phyloP scores from a whole-genome alignment of 2,329 filamentous ascomycete species.

The Metarhizium rileyi region DNA sequence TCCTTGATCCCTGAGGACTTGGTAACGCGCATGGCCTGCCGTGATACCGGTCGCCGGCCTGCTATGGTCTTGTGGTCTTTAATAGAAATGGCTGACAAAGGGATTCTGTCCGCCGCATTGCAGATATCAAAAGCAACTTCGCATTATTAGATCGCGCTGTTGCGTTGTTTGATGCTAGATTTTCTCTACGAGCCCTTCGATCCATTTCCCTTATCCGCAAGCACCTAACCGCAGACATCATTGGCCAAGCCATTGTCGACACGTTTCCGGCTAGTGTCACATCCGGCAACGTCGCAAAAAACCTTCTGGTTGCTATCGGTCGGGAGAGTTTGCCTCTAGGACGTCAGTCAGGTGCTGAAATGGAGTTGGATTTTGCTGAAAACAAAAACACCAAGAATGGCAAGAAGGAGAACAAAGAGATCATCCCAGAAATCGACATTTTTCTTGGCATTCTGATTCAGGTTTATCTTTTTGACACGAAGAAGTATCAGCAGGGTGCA shows the following conservation, averaged over 20 bases:
- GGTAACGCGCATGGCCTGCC: neutral
- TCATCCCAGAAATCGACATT: conserved; percentile 77
- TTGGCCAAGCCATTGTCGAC: conserved; percentile 71
- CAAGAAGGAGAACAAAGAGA: conserved; percentile 64
- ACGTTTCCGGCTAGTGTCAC: conserved; percentile 57
- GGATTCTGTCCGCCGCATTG: conserved; percentile 9
- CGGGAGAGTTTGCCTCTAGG: conserved; percentile 56
- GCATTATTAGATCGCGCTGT: conserved; percentile 85
- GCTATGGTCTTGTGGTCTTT: neutral
- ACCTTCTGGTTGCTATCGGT: conserved; percentile 60
- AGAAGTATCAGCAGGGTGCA: conserved; percentile 69
- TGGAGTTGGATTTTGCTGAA: conserved; percentile 61
- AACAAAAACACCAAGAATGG: conserved; percentile 44
- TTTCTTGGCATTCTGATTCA: conserved; percentile 81
- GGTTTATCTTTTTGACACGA: conserved; percentile 80
- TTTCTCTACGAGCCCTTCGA: conserved; percentile 84
- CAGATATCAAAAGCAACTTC: conserved; percentile 95
- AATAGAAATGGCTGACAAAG: conserved; percentile 3
- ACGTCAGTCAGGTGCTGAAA: conserved; percentile 48
- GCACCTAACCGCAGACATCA: conserved; percentile 70
- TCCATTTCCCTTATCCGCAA: conserved; percentile 96
- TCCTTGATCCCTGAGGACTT: no score
- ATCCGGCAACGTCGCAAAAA: conserved; percentile 56
- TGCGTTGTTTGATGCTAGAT: conserved; percentile 85
- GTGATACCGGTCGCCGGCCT: neutral